phyloP scores from a whole-genome alignment of 148 eudicot genomes.

The Selenicereus undatus region DNA sequence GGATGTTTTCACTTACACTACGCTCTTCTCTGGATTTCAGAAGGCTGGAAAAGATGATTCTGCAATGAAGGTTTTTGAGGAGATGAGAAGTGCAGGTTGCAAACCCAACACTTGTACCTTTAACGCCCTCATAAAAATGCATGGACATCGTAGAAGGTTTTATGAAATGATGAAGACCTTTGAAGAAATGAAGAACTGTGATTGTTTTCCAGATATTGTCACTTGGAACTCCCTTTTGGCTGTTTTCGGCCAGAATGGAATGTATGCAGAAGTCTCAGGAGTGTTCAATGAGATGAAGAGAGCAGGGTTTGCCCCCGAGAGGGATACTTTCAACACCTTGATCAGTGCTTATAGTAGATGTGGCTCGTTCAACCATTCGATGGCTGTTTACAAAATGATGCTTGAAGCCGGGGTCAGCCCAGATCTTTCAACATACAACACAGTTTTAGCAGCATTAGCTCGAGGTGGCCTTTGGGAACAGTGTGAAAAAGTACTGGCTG shows the following conservation, averaged over 20 bases:
- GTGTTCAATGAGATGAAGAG: conserved; percentile 83
- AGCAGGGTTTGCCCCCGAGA: conserved; percentile 77
- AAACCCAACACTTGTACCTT: conserved; percentile 84
- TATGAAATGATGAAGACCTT: conserved; percentile 82
- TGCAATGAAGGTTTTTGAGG: conserved; percentile 80
- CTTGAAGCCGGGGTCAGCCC: conserved; percentile 68
- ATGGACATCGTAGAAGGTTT: conserved; percentile 73
- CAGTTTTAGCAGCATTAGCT: conserved; percentile 77
- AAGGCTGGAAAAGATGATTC: conserved; percentile 87
- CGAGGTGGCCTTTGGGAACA: conserved; percentile 92
- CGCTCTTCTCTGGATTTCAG: conserved; percentile 87
- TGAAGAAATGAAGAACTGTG: conserved; percentile 68
- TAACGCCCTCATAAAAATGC: conserved; percentile 82
- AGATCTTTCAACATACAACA: conserved; percentile 86
- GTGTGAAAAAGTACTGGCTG: conserved; percentile 66
- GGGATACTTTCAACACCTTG: conserved; percentile 87
- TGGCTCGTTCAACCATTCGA: conserved; percentile 64
- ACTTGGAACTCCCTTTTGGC: conserved; percentile 91
- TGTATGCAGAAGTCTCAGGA: conserved; percentile 68
- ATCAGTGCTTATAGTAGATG: conserved; percentile 88
- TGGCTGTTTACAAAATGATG: conserved; percentile 72
- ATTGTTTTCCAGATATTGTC: conserved; percentile 73
- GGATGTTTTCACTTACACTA: conserved; percentile 81
- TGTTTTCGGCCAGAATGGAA: conserved; percentile 84
- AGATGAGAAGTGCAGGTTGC: conserved; percentile 72